Conservation (phyloP, 768 basidiomycete species). For the Neoboletus subvelutipes region DNA sequence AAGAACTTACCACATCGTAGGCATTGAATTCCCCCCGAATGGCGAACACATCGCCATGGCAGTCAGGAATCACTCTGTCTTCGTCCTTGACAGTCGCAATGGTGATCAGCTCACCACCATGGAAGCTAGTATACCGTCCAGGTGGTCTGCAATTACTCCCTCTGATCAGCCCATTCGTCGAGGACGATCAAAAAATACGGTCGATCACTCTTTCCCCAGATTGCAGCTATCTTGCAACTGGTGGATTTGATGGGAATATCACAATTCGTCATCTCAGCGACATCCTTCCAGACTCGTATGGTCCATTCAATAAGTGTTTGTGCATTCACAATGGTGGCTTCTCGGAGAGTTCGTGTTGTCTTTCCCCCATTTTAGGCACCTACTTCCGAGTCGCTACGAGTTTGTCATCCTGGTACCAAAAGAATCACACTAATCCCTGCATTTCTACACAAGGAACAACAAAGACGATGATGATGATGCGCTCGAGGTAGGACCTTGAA, state of each 20-base stretch:
- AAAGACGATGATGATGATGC: too few species aligned
- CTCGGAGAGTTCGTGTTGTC: neutral
- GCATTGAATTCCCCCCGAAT: too few species aligned
- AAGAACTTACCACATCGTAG: too few species aligned
- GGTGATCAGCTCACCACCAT: neutral
- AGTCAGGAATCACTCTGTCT: neutral
- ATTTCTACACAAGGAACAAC: neutral
- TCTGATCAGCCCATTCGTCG: neutral
- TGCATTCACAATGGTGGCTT: neutral
- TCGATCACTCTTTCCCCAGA: neutral
- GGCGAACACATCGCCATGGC: too few species aligned
- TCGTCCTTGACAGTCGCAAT: neutral
- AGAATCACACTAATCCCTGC: neutral
- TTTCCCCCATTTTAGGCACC: neutral
- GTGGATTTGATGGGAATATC: neutral
- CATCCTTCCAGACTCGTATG: neutral
- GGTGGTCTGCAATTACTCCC: neutral
- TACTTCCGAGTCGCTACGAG: neutral
- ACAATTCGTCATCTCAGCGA: too few species aligned
- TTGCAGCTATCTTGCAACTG: neutral
- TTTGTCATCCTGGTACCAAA: neutral
- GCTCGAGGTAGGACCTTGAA: too few species aligned
- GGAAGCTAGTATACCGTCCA: neutral
- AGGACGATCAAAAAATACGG: neutral
- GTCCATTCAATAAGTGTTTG: neutral